Evolutionary conservation across 139 green algal species (phyloP).

Genomic region (Volvox africanus): DNA sequence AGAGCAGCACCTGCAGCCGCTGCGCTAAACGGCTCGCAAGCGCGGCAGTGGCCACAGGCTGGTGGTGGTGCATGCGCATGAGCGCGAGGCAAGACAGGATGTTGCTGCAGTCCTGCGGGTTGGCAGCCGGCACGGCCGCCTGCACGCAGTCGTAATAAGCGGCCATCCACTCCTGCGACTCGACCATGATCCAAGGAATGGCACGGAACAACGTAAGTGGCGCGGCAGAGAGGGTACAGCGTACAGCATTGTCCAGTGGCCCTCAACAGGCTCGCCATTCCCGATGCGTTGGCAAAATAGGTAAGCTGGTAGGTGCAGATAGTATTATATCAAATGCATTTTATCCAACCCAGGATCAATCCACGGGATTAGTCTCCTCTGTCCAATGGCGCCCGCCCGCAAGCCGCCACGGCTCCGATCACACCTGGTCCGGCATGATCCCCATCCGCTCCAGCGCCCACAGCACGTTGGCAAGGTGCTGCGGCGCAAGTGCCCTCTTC

Average conservation of each 20-base stretch:
- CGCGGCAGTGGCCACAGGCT: not conserved
- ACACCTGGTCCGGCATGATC: conserved; percentile 45
- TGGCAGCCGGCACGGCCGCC: not conserved
- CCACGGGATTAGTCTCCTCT: too few relatives aligned
- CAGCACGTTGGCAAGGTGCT: conserved; percentile 62
- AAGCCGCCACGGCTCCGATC: not conserved
- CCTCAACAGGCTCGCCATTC: too few relatives aligned
- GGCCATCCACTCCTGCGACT: conserved; percentile 27
- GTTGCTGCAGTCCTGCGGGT: conserved; percentile 26
- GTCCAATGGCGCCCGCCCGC: too few relatives aligned
- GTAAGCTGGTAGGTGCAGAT: too few relatives aligned
- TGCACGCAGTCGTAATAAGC: conserved; percentile 3
- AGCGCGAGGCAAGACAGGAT: conserved; percentile 20
- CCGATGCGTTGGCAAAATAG: too few relatives aligned
- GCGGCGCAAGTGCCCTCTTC: conserved; percentile 9
- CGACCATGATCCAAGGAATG: too few relatives aligned
- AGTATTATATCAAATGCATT: too few relatives aligned
- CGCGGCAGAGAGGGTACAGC: not conserved
- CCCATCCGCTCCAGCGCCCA: conserved; percentile 59
- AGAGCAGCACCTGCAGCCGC: not conserved
- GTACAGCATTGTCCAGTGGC: too few relatives aligned
- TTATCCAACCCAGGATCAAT: too few relatives aligned
- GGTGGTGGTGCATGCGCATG: not conserved
- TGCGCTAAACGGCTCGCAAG: not conserved
- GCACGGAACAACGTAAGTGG: not conserved